Percentiles rank a stretch among this genome's conserved stretches.
phyloP scores from a whole-genome alignment of 257 asterid genomes.

The Knoxia roxburghii region DNA sequence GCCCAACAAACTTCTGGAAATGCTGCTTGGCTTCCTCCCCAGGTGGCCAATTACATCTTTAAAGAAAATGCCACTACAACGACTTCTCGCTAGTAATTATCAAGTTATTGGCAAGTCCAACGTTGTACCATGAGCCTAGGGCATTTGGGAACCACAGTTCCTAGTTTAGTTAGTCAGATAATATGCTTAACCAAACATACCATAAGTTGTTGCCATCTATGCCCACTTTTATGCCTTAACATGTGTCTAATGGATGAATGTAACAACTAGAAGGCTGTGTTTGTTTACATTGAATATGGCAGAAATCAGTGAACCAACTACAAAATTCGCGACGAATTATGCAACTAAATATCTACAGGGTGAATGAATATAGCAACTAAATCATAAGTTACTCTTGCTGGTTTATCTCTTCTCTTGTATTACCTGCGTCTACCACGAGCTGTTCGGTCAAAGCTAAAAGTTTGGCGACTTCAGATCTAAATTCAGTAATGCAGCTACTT shows the following conservation, averaged over 20 bases:
- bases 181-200: not conserved
- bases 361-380: slow-evolving; percentile 7
- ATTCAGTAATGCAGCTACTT: slow-evolving; percentile 31
- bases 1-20: slow-evolving; percentile 29
- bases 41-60: slow-evolving; percentile 53
- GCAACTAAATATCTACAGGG: slow-evolving; percentile 20
- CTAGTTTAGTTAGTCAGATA: not conserved
- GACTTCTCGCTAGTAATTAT: slow-evolving; percentile 17
- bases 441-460: slow-evolving; percentile 62
- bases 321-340: slow-evolving; percentile 7
- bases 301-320: not conserved
- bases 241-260: no score
- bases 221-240: no score
- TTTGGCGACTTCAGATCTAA: slow-evolving; percentile 46
- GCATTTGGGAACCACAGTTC: not conserved
- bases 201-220: no score
- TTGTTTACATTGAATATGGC: no score
- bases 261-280: no score
- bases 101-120: no score
- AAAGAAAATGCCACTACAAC: slow-evolving; percentile 28
- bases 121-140: not conserved
- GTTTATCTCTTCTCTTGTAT: slow-evolving; percentile 19
- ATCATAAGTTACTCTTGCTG: slow-evolving; percentile 5
- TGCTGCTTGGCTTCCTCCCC: slow-evolving; percentile 58
- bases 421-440: slow-evolving; percentile 55